Evolutionary conservation across 2,329 filamentous ascomycete genomes (phyloP).

Genomic region (Fusarium anguioides): DNA sequence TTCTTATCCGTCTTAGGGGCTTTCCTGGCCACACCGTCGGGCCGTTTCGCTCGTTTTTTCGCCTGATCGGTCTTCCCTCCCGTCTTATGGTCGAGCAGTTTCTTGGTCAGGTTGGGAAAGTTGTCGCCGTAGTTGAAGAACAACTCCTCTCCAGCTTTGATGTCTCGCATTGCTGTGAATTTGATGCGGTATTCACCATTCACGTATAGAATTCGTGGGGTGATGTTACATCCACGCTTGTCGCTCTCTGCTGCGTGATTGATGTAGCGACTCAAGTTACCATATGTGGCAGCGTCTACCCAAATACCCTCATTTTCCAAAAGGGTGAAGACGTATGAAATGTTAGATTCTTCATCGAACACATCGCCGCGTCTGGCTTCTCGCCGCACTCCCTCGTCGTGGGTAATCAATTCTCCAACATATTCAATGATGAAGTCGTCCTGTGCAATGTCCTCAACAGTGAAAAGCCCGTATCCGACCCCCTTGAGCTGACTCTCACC

Average conservation of each 20-base stretch:
- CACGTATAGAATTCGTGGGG: slow-evolving; percentile 75
- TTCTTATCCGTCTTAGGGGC: slow-evolving; percentile 44
- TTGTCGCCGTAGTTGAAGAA: slow-evolving; percentile 84
- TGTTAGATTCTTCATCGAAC: slow-evolving; percentile 69
- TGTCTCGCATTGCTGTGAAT: slow-evolving; percentile 74
- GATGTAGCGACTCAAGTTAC: slow-evolving; percentile 85
- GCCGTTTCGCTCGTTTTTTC: slow-evolving; percentile 45
- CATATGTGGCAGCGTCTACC: slow-evolving; percentile 81
- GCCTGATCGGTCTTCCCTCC: slow-evolving; percentile 45
- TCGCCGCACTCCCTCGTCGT: slow-evolving; percentile 75
- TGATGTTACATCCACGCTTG: slow-evolving; percentile 68
- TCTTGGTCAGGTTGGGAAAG: slow-evolving; percentile 69
- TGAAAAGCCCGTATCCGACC: slow-evolving; percentile 80
- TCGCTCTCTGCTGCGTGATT: slow-evolving; percentile 74
- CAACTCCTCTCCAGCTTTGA: slow-evolving; percentile 78
- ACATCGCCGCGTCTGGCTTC: slow-evolving; percentile 70
- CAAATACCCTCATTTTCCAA: slow-evolving; percentile 70
- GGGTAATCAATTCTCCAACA: slow-evolving; percentile 79
- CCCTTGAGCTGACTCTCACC: slow-evolving; percentile 75
- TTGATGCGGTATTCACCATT: slow-evolving; percentile 82
- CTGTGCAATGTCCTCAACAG: slow-evolving; percentile 72
- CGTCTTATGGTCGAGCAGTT: slow-evolving; percentile 54
- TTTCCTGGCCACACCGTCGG: slow-evolving; percentile 40
- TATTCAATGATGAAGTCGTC: slow-evolving; percentile 86
- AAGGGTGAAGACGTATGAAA: slow-evolving; percentile 73